Evolutionary conservation across 306 rosid species (phyloP), one percentile per base, ranked within the genome.

Genomic region (Calophaca sinica): DNA sequence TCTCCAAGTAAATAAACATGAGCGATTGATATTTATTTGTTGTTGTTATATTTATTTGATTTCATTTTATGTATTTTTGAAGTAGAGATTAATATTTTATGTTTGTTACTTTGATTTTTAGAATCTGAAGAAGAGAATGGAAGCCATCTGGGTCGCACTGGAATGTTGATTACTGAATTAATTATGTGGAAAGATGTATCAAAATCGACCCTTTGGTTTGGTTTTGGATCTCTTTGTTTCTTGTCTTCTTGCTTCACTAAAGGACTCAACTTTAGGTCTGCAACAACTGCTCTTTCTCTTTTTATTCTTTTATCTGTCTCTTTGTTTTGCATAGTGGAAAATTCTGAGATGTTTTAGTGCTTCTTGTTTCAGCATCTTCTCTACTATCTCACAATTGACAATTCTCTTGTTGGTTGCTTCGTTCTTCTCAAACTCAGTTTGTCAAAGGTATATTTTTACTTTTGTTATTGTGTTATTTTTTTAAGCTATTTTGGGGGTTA

Each of bases 191-290:
- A n/a, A n/a, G n/a, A n/a, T n/a, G n/a, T n/a, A n/a, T n/a, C n/a
- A n/a, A n/a, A n/a, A 70, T 89, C 96, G 0, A 82, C 79, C 70
- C 92, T 91, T 80, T 94, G 98, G 97, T 91, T 94, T 76, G 96
- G 96, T 68, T 68, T 89, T 3, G 96, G 96, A 5, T 84, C 85
- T 64, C 81, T 94, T 2, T 91, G 84, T 59, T 88, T 91, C 91
- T 72, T 89, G 9, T 88, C 98, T 78, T 86, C 94, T 75, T 88
- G 90, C 87, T 91, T 88, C 72, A 69, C 97, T 9, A 80, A 66
- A 66, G 96, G 93, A 68, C 26, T 91, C 11, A 74, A 66, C 74
- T 70, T 88, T 42, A 88, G 97, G 97, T 91, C 33, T 69, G 82
- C n/a, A n/a, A n/a, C n/a, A 41, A 26, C 32, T 31, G 29, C 63